These are phyloP conservation scores for Aspergillus novofumigatus DNA, from an alignment of 2,329 filamentous ascomycete genomes.

Conservation along the genomic window DNA sequence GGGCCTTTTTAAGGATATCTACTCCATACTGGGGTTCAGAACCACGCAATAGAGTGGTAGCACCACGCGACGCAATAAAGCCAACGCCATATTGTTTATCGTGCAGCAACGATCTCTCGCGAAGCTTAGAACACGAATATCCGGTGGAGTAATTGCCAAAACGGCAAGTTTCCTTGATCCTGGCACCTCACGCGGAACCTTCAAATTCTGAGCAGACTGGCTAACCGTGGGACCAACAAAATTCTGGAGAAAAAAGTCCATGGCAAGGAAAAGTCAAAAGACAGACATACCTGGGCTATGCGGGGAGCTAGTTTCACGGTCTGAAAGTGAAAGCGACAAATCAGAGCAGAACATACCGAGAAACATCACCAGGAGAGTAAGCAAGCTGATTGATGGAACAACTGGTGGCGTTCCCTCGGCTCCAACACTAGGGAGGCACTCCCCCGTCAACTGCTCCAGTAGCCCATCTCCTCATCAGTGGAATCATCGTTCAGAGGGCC, in stretches of 20 bases:
- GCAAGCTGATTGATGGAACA: slow-evolving; percentile 22
- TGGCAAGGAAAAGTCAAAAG: background rate
- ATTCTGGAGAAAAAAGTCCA: background rate
- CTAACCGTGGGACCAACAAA: background rate
- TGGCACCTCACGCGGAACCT: background rate
- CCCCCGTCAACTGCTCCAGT: background rate
- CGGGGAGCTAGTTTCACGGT: slow-evolving; percentile 2
- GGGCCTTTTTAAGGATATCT: slow-evolving; percentile 18
- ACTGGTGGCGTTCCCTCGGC: slow-evolving; percentile 12
- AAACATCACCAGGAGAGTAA: slow-evolving; percentile 1
- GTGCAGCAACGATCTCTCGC: background rate
- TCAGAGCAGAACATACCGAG: background rate
- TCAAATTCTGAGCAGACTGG: background rate
- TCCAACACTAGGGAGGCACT: slow-evolving; percentile 6
- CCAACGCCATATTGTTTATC: background rate
- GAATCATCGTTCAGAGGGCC: slow-evolving; percentile 3
- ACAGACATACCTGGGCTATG: slow-evolving; percentile 8
- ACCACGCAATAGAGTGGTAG: slow-evolving; percentile 12
- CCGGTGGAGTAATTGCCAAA: background rate
- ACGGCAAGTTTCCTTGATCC: background rate
- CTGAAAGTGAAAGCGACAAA: background rate
- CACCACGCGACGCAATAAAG: background rate
- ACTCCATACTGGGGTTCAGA: slow-evolving; percentile 12
- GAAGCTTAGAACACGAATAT: background rate
- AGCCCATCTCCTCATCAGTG: background rate